phyloP scores from a whole-genome alignment of 2,329 filamentous ascomycete genomes.

The Colletotrichum higginsianum region DNA sequence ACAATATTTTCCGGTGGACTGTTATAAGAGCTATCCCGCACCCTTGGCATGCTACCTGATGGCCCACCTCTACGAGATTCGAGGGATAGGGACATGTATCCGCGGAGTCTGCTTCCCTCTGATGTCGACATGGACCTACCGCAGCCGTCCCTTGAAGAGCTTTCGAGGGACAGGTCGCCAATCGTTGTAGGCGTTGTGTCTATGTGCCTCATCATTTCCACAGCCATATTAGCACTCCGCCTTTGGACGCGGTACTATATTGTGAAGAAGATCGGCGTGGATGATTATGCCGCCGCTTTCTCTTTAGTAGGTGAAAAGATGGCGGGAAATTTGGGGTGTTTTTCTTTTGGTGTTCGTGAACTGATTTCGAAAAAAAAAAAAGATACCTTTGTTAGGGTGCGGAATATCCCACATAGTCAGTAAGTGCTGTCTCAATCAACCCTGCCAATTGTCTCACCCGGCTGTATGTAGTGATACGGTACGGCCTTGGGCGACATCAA shows the following conservation, averaged over 20 bases:
- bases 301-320: slow-evolving; percentile 43
- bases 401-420: slow-evolving; percentile 23
- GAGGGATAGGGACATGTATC: background rate
- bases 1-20: background rate
- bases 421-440: background rate
- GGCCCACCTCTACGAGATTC: no score
- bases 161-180: slow-evolving; percentile 38
- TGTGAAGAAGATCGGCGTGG: slow-evolving; percentile 46
- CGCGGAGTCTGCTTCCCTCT: background rate
- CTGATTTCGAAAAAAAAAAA: background rate
- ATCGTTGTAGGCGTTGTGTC: slow-evolving; percentile 41
- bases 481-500: slow-evolving; percentile 44
- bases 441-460: background rate
- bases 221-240: slow-evolving; percentile 43
- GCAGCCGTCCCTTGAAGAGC: slow-evolving; percentile 20
- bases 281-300: slow-evolving; percentile 47
- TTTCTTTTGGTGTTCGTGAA: background rate
- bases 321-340: background rate
- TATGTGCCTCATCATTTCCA: slow-evolving; percentile 44
- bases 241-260: slow-evolving; percentile 48
- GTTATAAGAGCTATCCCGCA: background rate
- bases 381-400: slow-evolving; percentile 28
- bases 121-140: slow-evolving; percentile 29
- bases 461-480: slow-evolving; percentile 27
- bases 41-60: background rate